Conservation (phyloP, 805 yeast species). For the Teunomyces tritomae region DNA sequence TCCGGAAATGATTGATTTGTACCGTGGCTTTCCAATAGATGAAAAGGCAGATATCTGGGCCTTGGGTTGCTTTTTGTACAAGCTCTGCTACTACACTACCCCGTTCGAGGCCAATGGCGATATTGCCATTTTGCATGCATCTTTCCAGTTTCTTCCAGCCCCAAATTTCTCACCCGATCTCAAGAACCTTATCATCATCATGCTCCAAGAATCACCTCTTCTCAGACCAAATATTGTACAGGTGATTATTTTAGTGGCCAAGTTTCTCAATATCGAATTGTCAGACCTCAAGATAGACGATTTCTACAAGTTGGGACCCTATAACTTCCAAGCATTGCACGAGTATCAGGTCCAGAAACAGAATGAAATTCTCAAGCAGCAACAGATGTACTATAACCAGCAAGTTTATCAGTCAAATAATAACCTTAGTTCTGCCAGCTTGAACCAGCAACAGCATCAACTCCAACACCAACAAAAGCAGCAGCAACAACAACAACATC, state of each 20-base stretch:
- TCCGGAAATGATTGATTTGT: conserved; percentile 94
- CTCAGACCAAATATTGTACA: conserved; percentile 86
- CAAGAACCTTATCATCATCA: conserved; percentile 69
- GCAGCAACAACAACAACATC: conserved; percentile 2
- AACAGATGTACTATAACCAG: conserved; percentile 40
- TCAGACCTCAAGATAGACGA: conserved; percentile 34
- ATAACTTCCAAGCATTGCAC: conserved; percentile 54
- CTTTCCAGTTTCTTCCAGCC: conserved; percentile 67
- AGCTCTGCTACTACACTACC: conserved; percentile 87
- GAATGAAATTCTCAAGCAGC: conserved; percentile 32
- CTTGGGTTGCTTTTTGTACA: conserved; percentile 85
- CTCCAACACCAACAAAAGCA: conserved; percentile 1
- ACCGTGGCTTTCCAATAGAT: conserved; percentile 79
- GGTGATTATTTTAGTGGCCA: conserved; percentile 63
- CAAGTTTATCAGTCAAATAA: conserved; percentile 15
- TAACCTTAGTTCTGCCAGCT: not conserved
- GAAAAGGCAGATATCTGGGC: conserved; percentile 98
- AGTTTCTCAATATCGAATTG: conserved; percentile 41
- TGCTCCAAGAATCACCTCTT: conserved; percentile 80
- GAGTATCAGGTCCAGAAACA: conserved; percentile 45
- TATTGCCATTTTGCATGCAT: conserved; percentile 81
- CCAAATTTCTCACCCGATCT: conserved; percentile 73
- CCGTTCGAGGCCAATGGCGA: conserved; percentile 92
- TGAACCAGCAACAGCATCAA: conserved; percentile 6
- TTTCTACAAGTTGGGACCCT: conserved; percentile 51